Evolutionary conservation across 371 early-diverging fungal genomes (phyloP).

Genomic region (Coemansia sp.): DNA sequence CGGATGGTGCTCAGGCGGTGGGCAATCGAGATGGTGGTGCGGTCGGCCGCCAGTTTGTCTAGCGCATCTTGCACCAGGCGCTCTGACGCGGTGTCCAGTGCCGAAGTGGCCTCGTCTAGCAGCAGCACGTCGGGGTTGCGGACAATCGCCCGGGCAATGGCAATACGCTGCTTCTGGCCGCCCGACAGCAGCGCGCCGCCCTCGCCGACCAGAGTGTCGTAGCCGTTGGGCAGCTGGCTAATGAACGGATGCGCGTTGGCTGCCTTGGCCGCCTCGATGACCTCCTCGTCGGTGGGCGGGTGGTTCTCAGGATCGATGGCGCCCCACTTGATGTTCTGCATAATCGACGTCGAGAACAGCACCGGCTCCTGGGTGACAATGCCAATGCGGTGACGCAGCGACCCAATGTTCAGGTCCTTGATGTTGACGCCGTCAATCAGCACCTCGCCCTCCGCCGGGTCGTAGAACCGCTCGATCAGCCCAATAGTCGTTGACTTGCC

Average conservation of each 20-base stretch:
- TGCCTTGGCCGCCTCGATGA: constrained; percentile 52
- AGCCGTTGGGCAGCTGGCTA: constrained; percentile 65
- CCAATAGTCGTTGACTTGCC: constrained; percentile 83
- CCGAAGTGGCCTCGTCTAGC: constrained; percentile 96
- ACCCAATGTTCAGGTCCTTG: constrained; percentile 65
- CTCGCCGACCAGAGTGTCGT: constrained; percentile 78
- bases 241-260: constrained; percentile 73
- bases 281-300: constrained; percentile 50
- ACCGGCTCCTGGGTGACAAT: constrained; percentile 80
- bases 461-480: constrained; percentile 81
- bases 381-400: constrained; percentile 71
- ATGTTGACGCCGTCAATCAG: constrained; percentile 68
- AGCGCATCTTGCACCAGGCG: constrained; percentile 86
- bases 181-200: constrained; percentile 74
- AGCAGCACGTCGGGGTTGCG: constrained; percentile 78
- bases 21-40: constrained; percentile 83
- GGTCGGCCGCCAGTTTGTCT: constrained; percentile 71
- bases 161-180: constrained; percentile 85
- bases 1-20: constrained; percentile 80
- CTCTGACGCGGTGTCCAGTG: constrained; percentile 90
- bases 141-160: constrained; percentile 57
- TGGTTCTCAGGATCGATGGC: constrained; percentile 35
- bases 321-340: constrained; percentile 54
- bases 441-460: constrained; percentile 68
- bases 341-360: constrained; percentile 61